Evolutionary conservation across 176 grass and related monocot genomes (phyloP).

Genomic region (Alloteropsis semialata): DNA sequence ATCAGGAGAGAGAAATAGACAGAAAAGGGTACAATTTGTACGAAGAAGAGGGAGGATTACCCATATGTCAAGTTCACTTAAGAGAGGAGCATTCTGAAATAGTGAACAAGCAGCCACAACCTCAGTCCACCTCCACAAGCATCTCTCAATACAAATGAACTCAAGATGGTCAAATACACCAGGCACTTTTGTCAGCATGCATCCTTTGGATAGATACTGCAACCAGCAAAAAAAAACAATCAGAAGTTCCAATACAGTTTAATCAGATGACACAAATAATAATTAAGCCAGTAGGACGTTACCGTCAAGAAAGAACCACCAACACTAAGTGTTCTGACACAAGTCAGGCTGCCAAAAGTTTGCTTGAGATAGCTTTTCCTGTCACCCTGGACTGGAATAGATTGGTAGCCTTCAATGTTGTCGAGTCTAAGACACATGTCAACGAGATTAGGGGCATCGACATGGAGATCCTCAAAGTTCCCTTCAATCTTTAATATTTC

Average conservation of each 20-base stretch:
- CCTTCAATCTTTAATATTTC: background rate
- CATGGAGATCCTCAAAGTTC: background rate
- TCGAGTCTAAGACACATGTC: background rate
- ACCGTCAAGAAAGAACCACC: conserved; percentile 7
- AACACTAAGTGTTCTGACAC: background rate
- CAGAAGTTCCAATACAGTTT: background rate
- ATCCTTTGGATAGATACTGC: conserved; percentile 23
- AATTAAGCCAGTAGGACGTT: background rate
- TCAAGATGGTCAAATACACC: background rate
- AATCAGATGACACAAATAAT: background rate
- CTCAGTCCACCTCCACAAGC: conserved; percentile 1
- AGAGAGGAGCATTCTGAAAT: background rate
- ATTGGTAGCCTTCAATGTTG: background rate
- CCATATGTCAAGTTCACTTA: conserved; percentile 6
- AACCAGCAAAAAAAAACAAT: background rate
- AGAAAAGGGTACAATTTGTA: background rate
- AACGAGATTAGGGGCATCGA: background rate
- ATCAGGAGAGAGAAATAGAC: background rate
- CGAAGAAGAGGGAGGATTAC: background rate
- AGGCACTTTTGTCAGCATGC: background rate
- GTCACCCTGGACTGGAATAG: background rate
- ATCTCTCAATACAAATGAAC: background rate
- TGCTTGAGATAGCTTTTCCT: background rate
- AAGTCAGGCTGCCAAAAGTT: conserved; percentile 11
- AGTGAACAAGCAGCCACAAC: background rate